Percentiles rank a stretch among this genome's conserved stretches.
phyloP scores from a whole-genome alignment of 2,329 filamentous ascomycete genomes.

The Lecanicillium sp. region DNA sequence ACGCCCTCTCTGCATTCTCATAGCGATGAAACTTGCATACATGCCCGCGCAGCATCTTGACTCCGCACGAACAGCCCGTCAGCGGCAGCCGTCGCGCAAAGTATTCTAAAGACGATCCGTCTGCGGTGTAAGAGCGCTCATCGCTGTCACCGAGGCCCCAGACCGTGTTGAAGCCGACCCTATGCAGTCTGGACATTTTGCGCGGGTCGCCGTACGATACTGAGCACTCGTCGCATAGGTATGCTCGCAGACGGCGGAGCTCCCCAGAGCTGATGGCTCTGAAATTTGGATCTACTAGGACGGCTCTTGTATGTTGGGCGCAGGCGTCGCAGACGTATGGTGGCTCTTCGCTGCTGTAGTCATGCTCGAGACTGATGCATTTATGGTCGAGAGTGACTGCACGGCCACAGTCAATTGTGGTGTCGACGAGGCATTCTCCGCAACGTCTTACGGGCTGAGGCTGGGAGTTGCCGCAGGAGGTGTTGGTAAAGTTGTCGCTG shows the following conservation, averaged over 20 bases:
- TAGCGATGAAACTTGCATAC: slow-evolving; percentile 28
- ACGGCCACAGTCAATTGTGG: background rate
- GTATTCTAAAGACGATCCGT: too few species aligned
- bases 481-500: too few species aligned
- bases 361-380: slow-evolving; percentile 15
- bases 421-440: too few species aligned
- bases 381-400: background rate
- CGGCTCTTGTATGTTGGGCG: slow-evolving; percentile 11
- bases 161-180: slow-evolving; percentile 14
- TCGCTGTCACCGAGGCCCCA: too few species aligned
- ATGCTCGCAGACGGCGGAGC: slow-evolving; percentile 25
- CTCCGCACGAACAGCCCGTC: slow-evolving; percentile 29
- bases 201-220: slow-evolving; percentile 1
- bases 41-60: slow-evolving; percentile 22
- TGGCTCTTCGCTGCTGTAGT: slow-evolving; percentile 1
- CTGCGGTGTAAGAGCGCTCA: too few species aligned
- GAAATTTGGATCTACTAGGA: slow-evolving; percentile 11
- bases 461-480: too few species aligned
- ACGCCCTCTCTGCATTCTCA: slow-evolving; percentile 16
- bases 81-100: slow-evolving; percentile 11
- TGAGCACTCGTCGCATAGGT: slow-evolving; percentile 25
- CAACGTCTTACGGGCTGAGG: too few species aligned
- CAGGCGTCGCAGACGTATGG: slow-evolving; percentile 18
- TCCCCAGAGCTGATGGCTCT: slow-evolving; percentile 13
- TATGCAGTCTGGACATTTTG: slow-evolving; percentile 7